Evolutionary conservation across 305 asterid genomes (phyloP), one percentile per base, ranked within the genome.

Genomic region (Solanum hybrid): DNA sequence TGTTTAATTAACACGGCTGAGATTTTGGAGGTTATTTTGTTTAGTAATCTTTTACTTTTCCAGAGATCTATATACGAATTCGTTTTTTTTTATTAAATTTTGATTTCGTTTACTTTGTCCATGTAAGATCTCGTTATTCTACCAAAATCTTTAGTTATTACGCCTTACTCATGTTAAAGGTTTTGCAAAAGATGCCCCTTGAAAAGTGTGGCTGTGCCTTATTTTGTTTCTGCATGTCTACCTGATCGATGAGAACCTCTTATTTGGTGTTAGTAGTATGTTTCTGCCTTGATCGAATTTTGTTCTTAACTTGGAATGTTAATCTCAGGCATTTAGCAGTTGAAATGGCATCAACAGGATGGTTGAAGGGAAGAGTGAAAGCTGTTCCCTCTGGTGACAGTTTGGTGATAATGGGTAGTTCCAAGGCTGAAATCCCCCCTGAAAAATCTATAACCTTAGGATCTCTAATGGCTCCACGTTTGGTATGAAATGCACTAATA

Each of bases 331-430:
- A 90, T 91, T 91, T 90, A 93, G 95, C 97, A 93, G 99, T 96
- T 96, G 97, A 93, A 93, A 97, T 97, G 99, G 97, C 99, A 90
- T 91, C 98, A 92, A 86, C 97, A 92, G 97, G 95, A 92, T 98
- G 98, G 99, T 92, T 96, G 92, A 93, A 94, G 92, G 99, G 99
- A 88, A 94, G 85, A 89, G 99, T 98, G 90, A 98, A 98, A 92
- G 98, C 98, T 91, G 99, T 97, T 93, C 97, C 98, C 11, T 98
- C 99, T 15, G 99, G 99, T 45, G 99, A 97, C 91, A 92, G 96
- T 94, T 91, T 98, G 95, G 96, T 97, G 89, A 97, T 98, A 87
- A 95, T 97, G 97, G 98, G 92, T n/a, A 95, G 92, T 92, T 89
- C 95, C 82, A 98, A 98, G 92, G 93, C 98, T 78, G 99, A 93